phyloP scores from a whole-genome alignment of 495 filamentous ascomycete species.

The Aspergillus panamensis region DNA sequence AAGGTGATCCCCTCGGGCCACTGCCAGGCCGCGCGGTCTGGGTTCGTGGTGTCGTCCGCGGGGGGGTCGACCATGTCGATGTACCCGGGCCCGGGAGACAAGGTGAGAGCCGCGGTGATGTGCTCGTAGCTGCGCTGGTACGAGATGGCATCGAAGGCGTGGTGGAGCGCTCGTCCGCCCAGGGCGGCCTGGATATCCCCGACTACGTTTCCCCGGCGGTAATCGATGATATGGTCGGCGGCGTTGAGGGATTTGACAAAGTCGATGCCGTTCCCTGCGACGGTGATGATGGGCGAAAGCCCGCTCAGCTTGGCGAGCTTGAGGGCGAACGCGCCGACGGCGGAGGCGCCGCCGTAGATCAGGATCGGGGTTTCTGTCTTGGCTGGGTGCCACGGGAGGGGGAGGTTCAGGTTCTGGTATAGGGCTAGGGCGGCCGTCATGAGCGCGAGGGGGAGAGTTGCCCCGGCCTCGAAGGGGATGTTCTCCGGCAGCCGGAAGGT shows the following conservation, averaged over 20 bases:
- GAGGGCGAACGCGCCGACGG: constrained; percentile 63
- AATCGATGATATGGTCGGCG: constrained; percentile 66
- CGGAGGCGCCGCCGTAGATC: constrained; percentile 60
- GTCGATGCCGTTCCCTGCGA: constrained; percentile 54
- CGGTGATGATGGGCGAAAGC: constrained; percentile 63
- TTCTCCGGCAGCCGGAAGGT: constrained; percentile 65
- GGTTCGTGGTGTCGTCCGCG: too few relatives aligned
- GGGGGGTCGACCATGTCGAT: too few relatives aligned
- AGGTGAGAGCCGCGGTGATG: too few relatives aligned
- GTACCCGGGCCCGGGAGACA: too few relatives aligned
- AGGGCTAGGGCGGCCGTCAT: constrained; percentile 66
- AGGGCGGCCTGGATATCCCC: constrained; percentile 8
- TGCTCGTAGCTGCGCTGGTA: too few relatives aligned
- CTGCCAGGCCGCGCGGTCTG: too few relatives aligned
- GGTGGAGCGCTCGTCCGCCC: constrained; percentile 20
- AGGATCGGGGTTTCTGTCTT: constrained; percentile 47
- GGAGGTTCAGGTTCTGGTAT: constrained; percentile 54
- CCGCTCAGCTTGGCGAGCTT: constrained; percentile 59
- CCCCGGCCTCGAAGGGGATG: constrained; percentile 55
- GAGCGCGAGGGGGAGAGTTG: constrained; percentile 65
- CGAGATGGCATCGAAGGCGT: constrained; percentile 61
- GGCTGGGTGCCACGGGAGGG: constrained; percentile 56
- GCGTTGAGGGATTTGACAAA: constrained; percentile 53
- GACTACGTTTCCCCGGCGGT: constrained; percentile 40
- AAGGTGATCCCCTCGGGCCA: too few relatives aligned